Evolutionary conservation across 2,329 filamentous ascomycete species (phyloP).

Genomic region (Metarhizium robertsii): DNA sequence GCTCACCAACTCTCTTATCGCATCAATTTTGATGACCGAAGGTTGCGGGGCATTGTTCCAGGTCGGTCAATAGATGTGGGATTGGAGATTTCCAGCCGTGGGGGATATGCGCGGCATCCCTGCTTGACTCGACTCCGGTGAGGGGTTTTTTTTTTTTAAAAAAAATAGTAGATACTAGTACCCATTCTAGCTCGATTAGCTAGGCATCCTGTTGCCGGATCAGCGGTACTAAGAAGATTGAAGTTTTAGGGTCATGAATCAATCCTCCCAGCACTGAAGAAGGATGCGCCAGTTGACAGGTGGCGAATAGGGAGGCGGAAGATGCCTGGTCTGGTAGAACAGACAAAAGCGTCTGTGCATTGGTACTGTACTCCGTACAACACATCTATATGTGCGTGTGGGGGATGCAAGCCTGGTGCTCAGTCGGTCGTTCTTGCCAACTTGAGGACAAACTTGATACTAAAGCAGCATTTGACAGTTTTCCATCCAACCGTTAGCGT

Average conservation of each 20-base stretch:
- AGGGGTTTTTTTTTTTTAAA: too few species aligned
- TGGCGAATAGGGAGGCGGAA: too few species aligned
- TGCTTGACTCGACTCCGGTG: too few species aligned
- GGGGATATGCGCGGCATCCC: too few species aligned
- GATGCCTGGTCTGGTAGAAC: background rate
- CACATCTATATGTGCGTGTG: background rate
- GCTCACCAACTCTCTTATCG: too few species aligned
- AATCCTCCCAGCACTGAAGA: too few species aligned
- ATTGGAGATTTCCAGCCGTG: background rate
- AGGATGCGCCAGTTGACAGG: too few species aligned
- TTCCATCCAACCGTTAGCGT: too few species aligned
- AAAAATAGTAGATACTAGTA: background rate
- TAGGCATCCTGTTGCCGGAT: background rate
- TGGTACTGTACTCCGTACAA: too few species aligned
- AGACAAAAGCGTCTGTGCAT: background rate
- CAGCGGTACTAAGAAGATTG: background rate
- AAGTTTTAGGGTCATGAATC: too few species aligned
- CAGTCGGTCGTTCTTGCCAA: background rate
- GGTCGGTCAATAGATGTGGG: background rate
- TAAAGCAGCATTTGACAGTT: too few species aligned
- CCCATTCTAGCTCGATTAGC: background rate
- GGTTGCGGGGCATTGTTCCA: background rate
- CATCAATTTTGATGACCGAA: background rate
- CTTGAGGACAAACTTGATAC: background rate
- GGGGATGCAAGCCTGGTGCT: background rate